Evolutionary conservation across 495 filamentous ascomycete genomes (phyloP), one percentile per base, ranked within the genome.

Genomic region (Aspergillus homomorphus): DNA sequence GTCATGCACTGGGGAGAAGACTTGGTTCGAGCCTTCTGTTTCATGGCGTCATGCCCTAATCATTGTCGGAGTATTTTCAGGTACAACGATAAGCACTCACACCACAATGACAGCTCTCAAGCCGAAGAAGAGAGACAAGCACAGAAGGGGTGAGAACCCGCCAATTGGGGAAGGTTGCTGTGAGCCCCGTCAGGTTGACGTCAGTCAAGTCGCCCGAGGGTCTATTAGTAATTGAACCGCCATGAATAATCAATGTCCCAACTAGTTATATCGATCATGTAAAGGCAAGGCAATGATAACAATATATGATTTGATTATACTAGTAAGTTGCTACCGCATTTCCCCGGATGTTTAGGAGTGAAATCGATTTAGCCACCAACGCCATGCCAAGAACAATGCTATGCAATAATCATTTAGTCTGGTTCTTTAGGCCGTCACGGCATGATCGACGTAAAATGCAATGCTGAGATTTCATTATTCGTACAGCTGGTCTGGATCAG

Each of bases 401-500:
- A 46, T 46, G 45, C 45, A 46, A 46, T 5, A 21, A 10, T 20
- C 15, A 22, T 3, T 14, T 21, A n/a, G 18, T 10, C 19, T 23
- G 45, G 19, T 46, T 23, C 19, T 5, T 5, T 24, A 21, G 44
- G 43, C 19, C 19, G 43, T 18, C 24, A 61, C 14, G 33, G 41
- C 12, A 59, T 51, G 19, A 58, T 4, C 50, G 51, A 42, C 19
- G 26, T 41, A 54, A 19, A 30, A 59, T 6, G 20, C 48, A 33
- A 26, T 48, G 16, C 50, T 22, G 15, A 57, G n/a, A 56, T 28
- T 15, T 21, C 9, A 53, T 71, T 53, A 77, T 45, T 68, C 68
- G 61, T 73, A 77, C 16, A 77, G 66, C 20, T 77, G 72, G 14
- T 77, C 76, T 5, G 69, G 56, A 61, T 73, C 67, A n/a, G 74